A percentile compares a stretch with the other conserved stretches of the same genome.
These are phyloP conservation scores for Cicer bijugum DNA, from an alignment of 306 rosid species.

Conservation along the genomic window DNA sequence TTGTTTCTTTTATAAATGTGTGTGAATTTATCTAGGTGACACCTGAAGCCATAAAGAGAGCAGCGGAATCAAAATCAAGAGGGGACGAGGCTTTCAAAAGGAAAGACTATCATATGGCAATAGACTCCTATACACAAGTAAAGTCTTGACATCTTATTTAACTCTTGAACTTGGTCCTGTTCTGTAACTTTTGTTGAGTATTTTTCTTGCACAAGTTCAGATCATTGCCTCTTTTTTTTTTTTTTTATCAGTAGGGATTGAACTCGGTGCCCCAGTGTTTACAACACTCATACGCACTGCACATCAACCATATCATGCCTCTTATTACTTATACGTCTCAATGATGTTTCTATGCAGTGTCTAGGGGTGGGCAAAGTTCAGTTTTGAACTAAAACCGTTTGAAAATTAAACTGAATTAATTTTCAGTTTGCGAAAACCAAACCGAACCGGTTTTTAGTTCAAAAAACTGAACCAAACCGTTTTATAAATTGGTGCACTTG, in stretches of 20 bases:
- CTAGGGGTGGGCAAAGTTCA: no score
- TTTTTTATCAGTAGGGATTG: no score
- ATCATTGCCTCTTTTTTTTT: not conserved
- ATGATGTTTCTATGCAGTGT: constrained; percentile 25
- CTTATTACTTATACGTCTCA: constrained; percentile 13
- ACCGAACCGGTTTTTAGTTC: no score
- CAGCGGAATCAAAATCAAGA: constrained; percentile 90
- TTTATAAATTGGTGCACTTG: no score
- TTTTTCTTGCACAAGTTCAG: constrained; percentile 14
- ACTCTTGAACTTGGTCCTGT: constrained; percentile 37
- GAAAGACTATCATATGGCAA: constrained; percentile 64
- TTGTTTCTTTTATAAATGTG: constrained; percentile 32
- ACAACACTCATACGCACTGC: no score
- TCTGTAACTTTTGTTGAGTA: constrained; percentile 2
- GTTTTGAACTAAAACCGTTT: no score
- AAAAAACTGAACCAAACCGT: no score
- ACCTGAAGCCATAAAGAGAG: constrained; percentile 81
- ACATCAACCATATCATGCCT: not conserved
- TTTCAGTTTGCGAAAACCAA: no score
- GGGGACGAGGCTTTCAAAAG: constrained; percentile 84
- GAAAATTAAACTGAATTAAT: no score
- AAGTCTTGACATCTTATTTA: constrained; percentile 38
- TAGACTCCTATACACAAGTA: constrained; percentile 93
- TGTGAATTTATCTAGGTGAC: constrained; percentile 61
- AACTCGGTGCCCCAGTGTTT: no score